Conservation (phyloP, 2,329 filamentous ascomycete species). For the Blastomyces parvus region DNA sequence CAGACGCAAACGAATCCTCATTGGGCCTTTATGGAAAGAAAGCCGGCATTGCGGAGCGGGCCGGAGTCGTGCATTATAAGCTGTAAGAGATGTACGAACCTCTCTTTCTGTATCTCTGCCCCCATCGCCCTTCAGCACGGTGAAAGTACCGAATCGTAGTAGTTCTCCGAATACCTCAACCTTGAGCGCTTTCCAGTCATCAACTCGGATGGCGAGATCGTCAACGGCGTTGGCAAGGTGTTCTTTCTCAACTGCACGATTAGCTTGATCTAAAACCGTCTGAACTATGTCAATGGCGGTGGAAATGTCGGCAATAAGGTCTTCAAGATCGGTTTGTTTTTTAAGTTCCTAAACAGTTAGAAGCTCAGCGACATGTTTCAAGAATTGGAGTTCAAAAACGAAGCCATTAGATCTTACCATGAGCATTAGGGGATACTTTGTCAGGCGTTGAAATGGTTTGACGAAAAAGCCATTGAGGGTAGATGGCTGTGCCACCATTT, state of each 20-base stretch:
- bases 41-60: background rate
- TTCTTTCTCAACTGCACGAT: slow-evolving; percentile 82
- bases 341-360: slow-evolving; percentile 57
- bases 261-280: slow-evolving; percentile 71
- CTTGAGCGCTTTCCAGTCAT: slow-evolving; percentile 93
- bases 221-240: slow-evolving; percentile 72
- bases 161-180: slow-evolving; percentile 87
- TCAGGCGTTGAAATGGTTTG: slow-evolving; percentile 91
- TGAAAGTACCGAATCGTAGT: slow-evolving; percentile 80
- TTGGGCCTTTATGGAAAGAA: background rate
- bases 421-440: slow-evolving; percentile 86
- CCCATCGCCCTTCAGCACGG: slow-evolving; percentile 67
- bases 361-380: background rate
- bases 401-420: slow-evolving; percentile 49
- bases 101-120: slow-evolving; percentile 88
- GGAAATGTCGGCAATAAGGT: slow-evolving; percentile 60
- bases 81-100: slow-evolving; percentile 42
- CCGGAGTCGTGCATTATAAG: slow-evolving; percentile 1
- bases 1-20: slow-evolving; percentile 1
- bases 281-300: slow-evolving; percentile 73
- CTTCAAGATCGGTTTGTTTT: slow-evolving; percentile 69
- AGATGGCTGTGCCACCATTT: slow-evolving; percentile 78
- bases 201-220: slow-evolving; percentile 72
- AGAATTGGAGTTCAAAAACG: background rate
- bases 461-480: slow-evolving; percentile 85